Percentiles rank a stretch among this genome's conserved stretches.
These are phyloP conservation scores for Hirschfeldia incana DNA, from an alignment of 345 rosid species.

Conservation along the genomic window DNA sequence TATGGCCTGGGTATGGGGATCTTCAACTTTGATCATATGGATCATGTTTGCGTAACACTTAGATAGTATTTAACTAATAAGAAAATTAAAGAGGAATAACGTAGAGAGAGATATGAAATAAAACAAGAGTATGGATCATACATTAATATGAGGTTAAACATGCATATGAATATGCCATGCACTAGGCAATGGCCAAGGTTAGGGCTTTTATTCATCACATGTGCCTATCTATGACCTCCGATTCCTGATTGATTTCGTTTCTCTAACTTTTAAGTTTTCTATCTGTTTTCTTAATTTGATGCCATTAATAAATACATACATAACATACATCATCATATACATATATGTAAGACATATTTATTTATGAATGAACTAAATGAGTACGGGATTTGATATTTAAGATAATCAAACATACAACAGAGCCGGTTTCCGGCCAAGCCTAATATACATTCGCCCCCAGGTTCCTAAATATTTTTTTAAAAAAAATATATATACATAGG, in stretches of 20 bases:
- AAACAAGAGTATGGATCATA: constrained; percentile 4
- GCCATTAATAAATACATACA: constrained; percentile 20
- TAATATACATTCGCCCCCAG: too few species aligned
- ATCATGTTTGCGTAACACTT: constrained; percentile 25
- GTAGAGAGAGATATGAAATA: constrained; percentile 1
- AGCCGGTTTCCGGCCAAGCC: too few species aligned
- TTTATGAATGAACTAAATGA: neutral
- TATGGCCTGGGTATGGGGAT: constrained; percentile 31
- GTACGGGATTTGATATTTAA: neutral
- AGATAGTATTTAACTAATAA: constrained; percentile 20
- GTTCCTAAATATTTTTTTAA: too few species aligned
- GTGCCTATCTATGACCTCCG: constrained; percentile 27
- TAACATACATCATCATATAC: too few species aligned
- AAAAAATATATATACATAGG: too few species aligned
- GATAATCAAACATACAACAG: neutral
- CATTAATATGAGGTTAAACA: neutral
- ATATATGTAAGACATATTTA: neutral
- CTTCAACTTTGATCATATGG: constrained; percentile 38
- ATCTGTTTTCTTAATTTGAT: constrained; percentile 39
- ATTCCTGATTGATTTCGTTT: constrained; percentile 25
- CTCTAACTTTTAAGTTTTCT: constrained; percentile 35
- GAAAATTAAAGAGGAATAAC: constrained; percentile 3
- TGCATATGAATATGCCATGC: constrained; percentile 36
- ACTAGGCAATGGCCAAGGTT: constrained; percentile 31
- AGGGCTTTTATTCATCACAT: constrained; percentile 27